Evolutionary conservation across 2,329 filamentous ascomycete species (phyloP), one percentile per base, ranked within the genome.

Genomic region (Leptoxyphium fumago): DNA sequence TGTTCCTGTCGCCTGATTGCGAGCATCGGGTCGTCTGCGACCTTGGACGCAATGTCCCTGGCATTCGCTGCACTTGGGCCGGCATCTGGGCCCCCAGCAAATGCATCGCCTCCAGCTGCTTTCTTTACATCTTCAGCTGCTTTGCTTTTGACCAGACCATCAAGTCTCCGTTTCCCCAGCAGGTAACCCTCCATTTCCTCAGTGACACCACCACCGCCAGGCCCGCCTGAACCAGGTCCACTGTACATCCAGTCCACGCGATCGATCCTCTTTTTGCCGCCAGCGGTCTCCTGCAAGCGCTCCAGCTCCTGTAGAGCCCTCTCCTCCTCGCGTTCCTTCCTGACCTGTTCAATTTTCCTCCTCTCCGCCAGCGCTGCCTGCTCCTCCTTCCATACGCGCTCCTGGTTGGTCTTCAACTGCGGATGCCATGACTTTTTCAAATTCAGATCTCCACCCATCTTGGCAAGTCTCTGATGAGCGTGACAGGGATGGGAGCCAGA

Each of bases 191-290:
- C 91, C 67, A 85, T 87, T 65, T 96, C 91, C 62, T 95, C 89
- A 0, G 66, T 78, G 4, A 68, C 64, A 15, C 62, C 66, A 18
- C 75, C 77, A 34, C 77, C 84, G 28, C 82, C 82, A n/a, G 71
- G 70, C 57, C 84, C 80, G 30, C 85, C 84, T 45, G 72, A 74
- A 41, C 81, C 82, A 7, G 91, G 87, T 1, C 89, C 89, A 54
- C 82, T 78, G 65, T 98, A 98, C 86, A 98, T 95, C 85, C 91
- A 98, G 57, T 96, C 91, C 21, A 98, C 89, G 30, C 87, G 79
- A 55, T 89, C 81, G 28, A 82, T 68, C 43, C 82, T 75, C 58
- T 86, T 88, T 55, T 75, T 78, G 45, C 88, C 87, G 32, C 91
- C 91, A 1, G 87, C 82, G 2, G 82, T 80, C 64, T 95, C 91